A percentile compares a stretch with the other conserved stretches of the same genome.
Conservation (phyloP, 306 rosid genomes). For the Oemleria cerasiformis region DNA sequence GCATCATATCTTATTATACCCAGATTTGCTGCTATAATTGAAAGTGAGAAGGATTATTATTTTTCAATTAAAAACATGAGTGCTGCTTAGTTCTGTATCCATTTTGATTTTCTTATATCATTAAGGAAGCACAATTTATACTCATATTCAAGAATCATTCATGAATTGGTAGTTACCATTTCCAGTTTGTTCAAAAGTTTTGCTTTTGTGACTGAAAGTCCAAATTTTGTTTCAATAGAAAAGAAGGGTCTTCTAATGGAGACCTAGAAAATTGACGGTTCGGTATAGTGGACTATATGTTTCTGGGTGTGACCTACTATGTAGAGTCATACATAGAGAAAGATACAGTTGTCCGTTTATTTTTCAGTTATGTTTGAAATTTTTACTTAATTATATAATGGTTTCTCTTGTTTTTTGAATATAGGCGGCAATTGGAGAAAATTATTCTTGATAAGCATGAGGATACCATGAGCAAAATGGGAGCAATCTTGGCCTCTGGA, state of each 20-base stretch:
- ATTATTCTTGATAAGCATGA: constrained; percentile 96
- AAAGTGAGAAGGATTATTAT: no score
- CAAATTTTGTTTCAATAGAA: no score
- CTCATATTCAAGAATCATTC: no score
- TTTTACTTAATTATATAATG: not conserved
- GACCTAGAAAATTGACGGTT: not conserved
- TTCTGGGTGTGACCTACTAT: not conserved
- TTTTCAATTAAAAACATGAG: no score
- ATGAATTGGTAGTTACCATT: no score
- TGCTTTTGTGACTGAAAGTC: no score
- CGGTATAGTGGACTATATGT: not conserved
- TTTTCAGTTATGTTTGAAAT: not conserved
- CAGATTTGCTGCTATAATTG: no score
- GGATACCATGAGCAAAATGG: constrained; percentile 99
- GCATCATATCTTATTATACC: no score
- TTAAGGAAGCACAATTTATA: no score
- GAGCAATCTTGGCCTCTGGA: constrained; percentile 96
- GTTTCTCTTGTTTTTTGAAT: not conserved
- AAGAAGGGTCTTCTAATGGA: not conserved
- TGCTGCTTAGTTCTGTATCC: no score
- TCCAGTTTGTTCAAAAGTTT: no score
- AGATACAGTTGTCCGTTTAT: not conserved
- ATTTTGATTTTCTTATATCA: no score
- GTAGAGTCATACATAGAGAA: not conserved
- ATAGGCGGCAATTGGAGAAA: constrained; percentile 92